Percentiles rank a stretch among this genome's conserved stretches.
phyloP scores from a whole-genome alignment of 1,139 yeast genomes.

The Pichia cactophila region DNA sequence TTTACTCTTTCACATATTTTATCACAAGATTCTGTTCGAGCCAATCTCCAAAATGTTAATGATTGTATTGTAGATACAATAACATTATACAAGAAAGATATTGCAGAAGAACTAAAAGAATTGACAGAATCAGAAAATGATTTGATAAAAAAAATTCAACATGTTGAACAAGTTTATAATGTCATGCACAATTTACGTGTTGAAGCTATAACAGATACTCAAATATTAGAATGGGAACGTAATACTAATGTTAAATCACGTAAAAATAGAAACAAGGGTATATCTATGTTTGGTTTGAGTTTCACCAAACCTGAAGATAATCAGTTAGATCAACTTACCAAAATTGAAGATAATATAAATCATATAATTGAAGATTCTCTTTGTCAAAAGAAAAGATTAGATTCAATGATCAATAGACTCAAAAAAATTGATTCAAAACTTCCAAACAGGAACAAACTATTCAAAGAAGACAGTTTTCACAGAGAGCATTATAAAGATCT shows the following conservation, averaged over 20 bases:
- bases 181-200: conserved; percentile 8
- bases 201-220: conserved; percentile 5
- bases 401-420: conserved; percentile 17
- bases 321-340: conserved; percentile 2
- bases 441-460: conserved; percentile 22
- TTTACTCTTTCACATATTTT: conserved; percentile 12
- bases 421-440: conserved; percentile 21
- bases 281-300: conserved; percentile 7
- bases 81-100: conserved; percentile 8
- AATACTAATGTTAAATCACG: background rate
- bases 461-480: conserved; percentile 22
- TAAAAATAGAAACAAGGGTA: background rate
- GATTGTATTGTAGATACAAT: conserved; percentile 7
- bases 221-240: background rate
- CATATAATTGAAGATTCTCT: conserved; percentile 12
- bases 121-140: conserved; percentile 8
- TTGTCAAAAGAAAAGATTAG: conserved; percentile 16
- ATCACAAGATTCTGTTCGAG: conserved; percentile 1
- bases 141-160: conserved; percentile 5
- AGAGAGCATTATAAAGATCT: conserved; percentile 26
- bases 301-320: conserved; percentile 1
- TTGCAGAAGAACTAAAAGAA: conserved; percentile 11
- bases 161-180: conserved; percentile 8
- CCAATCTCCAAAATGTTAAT: conserved; percentile 7
- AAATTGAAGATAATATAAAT: conserved; percentile 28